These are phyloP conservation scores for Vitis amurensis DNA, from an alignment of 164 flowering plant genomes.

Conservation along the genomic window DNA sequence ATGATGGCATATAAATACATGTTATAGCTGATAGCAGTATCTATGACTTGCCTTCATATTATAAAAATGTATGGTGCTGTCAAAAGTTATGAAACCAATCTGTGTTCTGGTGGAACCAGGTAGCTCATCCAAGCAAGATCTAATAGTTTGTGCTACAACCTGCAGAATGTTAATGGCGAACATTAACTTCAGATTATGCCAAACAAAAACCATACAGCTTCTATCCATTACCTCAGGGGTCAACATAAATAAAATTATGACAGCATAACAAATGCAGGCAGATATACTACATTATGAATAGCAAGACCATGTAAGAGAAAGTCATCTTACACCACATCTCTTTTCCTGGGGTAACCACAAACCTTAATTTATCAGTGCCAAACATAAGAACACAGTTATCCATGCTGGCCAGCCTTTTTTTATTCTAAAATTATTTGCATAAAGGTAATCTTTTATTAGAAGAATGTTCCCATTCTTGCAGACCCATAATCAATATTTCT, in stretches of 20 bases:
- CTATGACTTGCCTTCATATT: conserved; percentile 81
- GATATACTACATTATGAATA: no score
- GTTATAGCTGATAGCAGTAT: neutral
- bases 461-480: no score
- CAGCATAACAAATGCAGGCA: neutral
- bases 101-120: conserved; percentile 95
- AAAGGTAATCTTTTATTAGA: no score
- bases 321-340: no score
- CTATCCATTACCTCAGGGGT: neutral
- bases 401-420: no score
- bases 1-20: neutral
- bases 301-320: no score
- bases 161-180: conserved; percentile 25
- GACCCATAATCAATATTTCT: no score
- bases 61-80: conserved; percentile 93
- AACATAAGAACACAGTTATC: no score
- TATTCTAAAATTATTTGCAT: no score
- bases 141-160: conserved; percentile 89
- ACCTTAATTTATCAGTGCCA: no score
- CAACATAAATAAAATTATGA: neutral
- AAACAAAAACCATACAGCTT: neutral
- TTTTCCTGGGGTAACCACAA: no score
- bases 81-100: conserved; percentile 94
- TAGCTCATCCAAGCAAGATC: conserved; percentile 79
- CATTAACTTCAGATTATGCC: neutral